Conservation (phyloP, 768 basidiomycete genomes). For the Strobilomyces confusus region DNA sequence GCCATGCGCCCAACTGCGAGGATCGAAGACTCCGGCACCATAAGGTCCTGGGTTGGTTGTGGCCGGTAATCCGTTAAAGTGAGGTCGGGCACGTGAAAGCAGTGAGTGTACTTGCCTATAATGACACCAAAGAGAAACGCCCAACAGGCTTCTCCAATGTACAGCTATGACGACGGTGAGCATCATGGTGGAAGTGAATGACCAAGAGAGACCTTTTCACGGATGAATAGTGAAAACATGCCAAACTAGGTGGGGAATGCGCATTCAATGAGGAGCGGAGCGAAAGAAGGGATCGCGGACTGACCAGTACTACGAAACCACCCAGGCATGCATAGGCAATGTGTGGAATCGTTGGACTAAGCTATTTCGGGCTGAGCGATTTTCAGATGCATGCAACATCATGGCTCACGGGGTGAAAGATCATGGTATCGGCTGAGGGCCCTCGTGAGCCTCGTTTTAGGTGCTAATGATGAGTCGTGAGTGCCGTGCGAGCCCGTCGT, state of each 20-base stretch:
- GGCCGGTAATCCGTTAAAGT: conserved; percentile 1
- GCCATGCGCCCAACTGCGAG: conserved; percentile 64
- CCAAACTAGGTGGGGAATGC: conserved; percentile 57
- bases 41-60: conserved; percentile 60
- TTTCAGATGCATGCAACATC: background rate
- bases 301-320: conserved; percentile 73
- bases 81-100: background rate
- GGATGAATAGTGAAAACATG: conserved; percentile 90
- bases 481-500: conserved; percentile 1
- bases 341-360: conserved; percentile 62
- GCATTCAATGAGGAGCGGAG: background rate
- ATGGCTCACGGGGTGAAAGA: conserved; percentile 46
- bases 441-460: background rate
- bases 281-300: conserved; percentile 20
- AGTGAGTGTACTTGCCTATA: conserved; percentile 50
- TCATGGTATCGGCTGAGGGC: conserved; percentile 39
- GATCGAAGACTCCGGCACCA: conserved; percentile 77
- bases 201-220: conserved; percentile 62
- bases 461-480: conserved; percentile 1
- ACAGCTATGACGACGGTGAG: conserved; percentile 46
- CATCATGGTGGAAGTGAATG: background rate
- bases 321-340: conserved; percentile 77
- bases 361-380: conserved; percentile 10
- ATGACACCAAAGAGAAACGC: conserved; percentile 92
- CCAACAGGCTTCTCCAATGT: conserved; percentile 95